These are phyloP conservation scores for Schizopora paradoxa DNA, from an alignment of 1,284 basidiomycete species.

Conservation along the genomic window DNA sequence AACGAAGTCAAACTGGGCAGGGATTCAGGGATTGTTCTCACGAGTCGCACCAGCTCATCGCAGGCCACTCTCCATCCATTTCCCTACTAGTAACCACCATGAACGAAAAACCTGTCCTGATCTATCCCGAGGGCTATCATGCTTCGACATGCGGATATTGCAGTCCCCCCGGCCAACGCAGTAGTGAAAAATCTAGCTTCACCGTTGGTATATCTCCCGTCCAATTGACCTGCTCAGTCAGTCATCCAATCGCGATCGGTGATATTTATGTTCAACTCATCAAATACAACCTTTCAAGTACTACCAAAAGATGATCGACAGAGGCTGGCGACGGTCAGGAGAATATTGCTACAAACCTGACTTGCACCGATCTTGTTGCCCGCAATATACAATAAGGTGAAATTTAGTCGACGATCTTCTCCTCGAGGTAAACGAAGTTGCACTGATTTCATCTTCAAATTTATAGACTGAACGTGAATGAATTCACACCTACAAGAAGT, in stretches of 20 bases:
- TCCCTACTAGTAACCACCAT: too few species aligned
- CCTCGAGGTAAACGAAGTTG: background rate
- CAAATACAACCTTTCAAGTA: conserved; percentile 35
- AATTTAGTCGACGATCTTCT: conserved; percentile 1
- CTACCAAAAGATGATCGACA: conserved; percentile 79
- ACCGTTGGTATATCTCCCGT: conserved; percentile 33
- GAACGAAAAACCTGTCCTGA: background rate
- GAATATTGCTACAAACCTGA: conserved; percentile 82
- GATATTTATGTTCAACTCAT: background rate
- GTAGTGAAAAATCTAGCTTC: conserved; percentile 28
- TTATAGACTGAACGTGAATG: conserved; percentile 61
- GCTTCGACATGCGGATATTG: conserved; percentile 43
- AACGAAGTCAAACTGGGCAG: too few species aligned
- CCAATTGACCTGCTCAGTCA: conserved; percentile 47
- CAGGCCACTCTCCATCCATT: too few species aligned
- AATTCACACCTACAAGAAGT: conserved; percentile 73
- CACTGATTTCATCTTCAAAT: conserved; percentile 5
- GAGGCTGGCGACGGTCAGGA: conserved; percentile 88
- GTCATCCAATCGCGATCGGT: conserved; percentile 16
- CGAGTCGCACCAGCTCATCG: too few species aligned
- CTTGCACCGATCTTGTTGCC: conserved; percentile 79
- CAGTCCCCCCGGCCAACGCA: conserved; percentile 32
- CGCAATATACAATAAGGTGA: conserved; percentile 87
- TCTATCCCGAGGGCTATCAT: conserved; percentile 6
- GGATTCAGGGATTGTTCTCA: too few species aligned